phyloP scores from a whole-genome alignment of 306 rosid genomes.

The Lablab purpureus region DNA sequence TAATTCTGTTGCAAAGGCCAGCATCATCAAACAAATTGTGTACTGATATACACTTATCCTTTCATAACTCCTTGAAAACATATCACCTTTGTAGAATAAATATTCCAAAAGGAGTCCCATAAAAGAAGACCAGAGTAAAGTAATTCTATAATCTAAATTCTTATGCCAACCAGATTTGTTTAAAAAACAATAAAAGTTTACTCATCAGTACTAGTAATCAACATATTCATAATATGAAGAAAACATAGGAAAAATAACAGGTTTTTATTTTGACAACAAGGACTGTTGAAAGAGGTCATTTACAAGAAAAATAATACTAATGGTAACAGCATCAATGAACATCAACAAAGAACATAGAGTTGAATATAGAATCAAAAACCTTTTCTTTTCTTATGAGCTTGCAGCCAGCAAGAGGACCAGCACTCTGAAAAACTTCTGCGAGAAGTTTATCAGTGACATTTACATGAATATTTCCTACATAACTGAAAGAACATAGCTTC shows the following conservation, averaged over 20 bases:
- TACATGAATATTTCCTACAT: conserved; percentile 73
- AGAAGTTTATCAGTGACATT: conserved; percentile 70
- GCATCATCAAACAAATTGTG: conserved; percentile 33
- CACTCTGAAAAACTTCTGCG: conserved; percentile 70
- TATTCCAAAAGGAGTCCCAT: neutral
- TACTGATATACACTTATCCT: neutral
- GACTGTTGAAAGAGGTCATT: conserved; percentile 18
- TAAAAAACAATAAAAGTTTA: neutral
- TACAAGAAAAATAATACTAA: neutral
- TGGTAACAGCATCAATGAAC: neutral
- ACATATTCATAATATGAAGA: neutral
- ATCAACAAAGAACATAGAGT: conserved; percentile 35
- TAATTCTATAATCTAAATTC: conserved; percentile 37
- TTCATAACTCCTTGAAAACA: conserved; percentile 38
- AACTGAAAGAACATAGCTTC: conserved; percentile 55
- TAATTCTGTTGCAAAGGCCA: neutral
- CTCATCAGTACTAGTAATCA: conserved; percentile 12
- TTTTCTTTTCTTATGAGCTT: conserved; percentile 69
- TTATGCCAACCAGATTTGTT: neutral
- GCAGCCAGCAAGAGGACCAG: conserved; percentile 74
- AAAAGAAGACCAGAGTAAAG: conserved; percentile 21
- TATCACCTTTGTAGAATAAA: conserved; percentile 7
- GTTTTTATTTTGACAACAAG: conserved; percentile 7
- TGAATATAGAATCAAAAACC: conserved; percentile 55
- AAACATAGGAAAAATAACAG: conserved; percentile 5